Evolutionary conservation across 2,329 filamentous ascomycete species (phyloP).

Genomic region (Graphiopsis chlorocephala): DNA sequence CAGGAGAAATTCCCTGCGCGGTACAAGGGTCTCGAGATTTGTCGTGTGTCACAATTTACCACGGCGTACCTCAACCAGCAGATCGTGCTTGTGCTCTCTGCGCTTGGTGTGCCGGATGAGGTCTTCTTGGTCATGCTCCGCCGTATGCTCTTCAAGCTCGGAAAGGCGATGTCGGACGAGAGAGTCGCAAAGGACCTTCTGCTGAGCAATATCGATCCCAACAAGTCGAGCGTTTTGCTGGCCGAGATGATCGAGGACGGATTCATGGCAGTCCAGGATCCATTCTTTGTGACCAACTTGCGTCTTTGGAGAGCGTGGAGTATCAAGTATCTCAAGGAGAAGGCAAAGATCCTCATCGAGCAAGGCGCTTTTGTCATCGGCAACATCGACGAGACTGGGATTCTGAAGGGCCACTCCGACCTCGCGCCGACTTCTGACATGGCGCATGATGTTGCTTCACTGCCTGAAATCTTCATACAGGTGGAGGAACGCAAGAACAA

Average conservation of each 20-base stretch:
- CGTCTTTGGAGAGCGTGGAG: slow-evolving; percentile 86
- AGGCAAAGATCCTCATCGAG: slow-evolving; percentile 78
- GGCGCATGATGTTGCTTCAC: slow-evolving; percentile 47
- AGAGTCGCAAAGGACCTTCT: slow-evolving; percentile 65
- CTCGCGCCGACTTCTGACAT: slow-evolving; percentile 36
- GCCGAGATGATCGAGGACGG: slow-evolving; percentile 74
- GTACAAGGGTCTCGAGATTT: slow-evolving; percentile 77
- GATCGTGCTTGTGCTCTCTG: slow-evolving; percentile 78
- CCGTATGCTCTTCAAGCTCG: slow-evolving; percentile 65
- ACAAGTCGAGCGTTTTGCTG: slow-evolving; percentile 72
- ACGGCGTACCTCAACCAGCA: slow-evolving; percentile 84
- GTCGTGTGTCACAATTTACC: slow-evolving; percentile 73
- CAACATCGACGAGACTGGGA: slow-evolving; percentile 79
- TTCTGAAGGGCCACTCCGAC: slow-evolving; percentile 68
- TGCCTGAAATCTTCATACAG: slow-evolving; percentile 90
- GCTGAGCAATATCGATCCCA: slow-evolving; percentile 76
- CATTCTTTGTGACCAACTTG: slow-evolving; percentile 77
- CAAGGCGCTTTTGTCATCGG: slow-evolving; percentile 85
- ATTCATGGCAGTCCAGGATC: slow-evolving; percentile 72
- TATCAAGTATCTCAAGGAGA: slow-evolving; percentile 87
- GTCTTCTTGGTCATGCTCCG: slow-evolving; percentile 68
- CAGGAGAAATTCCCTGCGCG: slow-evolving; percentile 80
- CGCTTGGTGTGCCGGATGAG: slow-evolving; percentile 66
- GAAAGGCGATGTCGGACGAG: slow-evolving; percentile 66
- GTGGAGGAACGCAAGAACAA: slow-evolving; percentile 56